Base-by-base conservation (phyloP, 768 basidiomycete species). In the Boletus reticuloceps region DNA sequence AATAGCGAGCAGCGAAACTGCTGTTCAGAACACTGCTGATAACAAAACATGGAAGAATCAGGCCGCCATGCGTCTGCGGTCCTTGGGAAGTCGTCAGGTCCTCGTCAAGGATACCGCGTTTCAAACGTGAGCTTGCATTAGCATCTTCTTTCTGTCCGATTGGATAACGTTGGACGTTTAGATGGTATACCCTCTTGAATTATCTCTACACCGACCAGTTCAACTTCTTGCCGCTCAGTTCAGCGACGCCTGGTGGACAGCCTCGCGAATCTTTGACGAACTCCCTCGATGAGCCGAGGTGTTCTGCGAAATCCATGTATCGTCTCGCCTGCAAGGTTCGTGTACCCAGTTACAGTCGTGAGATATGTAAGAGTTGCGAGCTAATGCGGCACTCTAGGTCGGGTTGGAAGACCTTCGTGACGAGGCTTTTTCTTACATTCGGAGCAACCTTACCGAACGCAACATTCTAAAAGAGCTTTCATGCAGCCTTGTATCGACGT, bases 291-390 rank as follows among this genome's bases (percentile, higher is more conserved):
- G 29, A 42, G 10, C 51, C 54, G 1, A 56, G 34, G 16, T 76
- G 72, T 53, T 77, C 75, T 5, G 71, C 75, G 0, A 78, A 77
- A 52, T 78, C 77, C 1, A 77, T 76, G 72, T 77, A 75, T 55
- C 71, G 77, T 22, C 62, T 78, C 1, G 75, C 76, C 0, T 59
- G 60, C 48, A 76, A 77, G 66, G 75, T 74, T 51, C 7, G 60
- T 55, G 12, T n/a, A 6, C 3, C 0, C 10, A 0, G 14, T 20
- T 32, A 13, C 3, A n/a, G 8, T 44, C 11, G 1, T 41, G 40
- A 14, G 11, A n/a, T 7, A n/a, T n/a, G n/a, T n/a, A 1, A 4
- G 38, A 13, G 22, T 9, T 10, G 6, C 39, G 12, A 29, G 6
- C 12, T 42, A n/a, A 12, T 16, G 25, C 2, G 2, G 3, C 6